Conservation (phyloP, 176 grass and related monocot species). For the Aegilops speltoides region DNA sequence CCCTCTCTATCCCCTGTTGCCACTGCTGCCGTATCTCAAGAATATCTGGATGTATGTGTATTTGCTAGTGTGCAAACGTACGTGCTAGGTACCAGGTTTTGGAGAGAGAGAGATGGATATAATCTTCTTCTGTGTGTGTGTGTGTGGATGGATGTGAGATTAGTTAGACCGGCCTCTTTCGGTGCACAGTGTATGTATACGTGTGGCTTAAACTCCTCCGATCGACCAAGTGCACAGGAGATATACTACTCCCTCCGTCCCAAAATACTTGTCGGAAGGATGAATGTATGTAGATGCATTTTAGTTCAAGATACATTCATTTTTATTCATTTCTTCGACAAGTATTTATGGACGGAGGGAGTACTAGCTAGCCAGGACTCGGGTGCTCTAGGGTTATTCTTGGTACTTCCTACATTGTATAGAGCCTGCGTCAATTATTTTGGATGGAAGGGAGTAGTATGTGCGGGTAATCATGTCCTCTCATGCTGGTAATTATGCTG, state of each 20-base stretch:
- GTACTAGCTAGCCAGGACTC: not conserved
- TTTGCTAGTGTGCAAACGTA: not conserved
- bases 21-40: conserved; percentile 22
- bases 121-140: not conserved
- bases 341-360: too few relatives aligned
- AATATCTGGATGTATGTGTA: conserved; percentile 33
- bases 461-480: not conserved
- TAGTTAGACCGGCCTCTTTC: not conserved
- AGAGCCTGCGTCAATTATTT: too few relatives aligned
- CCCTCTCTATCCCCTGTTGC: not conserved
- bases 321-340: too few relatives aligned
- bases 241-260: too few relatives aligned
- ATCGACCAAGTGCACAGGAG: not conserved
- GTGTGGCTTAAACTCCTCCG: conserved; percentile 17
- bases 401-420: too few relatives aligned
- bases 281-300: too few relatives aligned
- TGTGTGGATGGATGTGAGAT: not conserved
- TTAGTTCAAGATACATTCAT: too few relatives aligned
- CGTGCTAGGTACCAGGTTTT: not conserved
- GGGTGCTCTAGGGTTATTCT: not conserved
- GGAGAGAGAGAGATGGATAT: not conserved
- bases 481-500: not conserved
- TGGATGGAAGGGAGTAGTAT: not conserved
- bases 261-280: too few relatives aligned
- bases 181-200: not conserved